Evolutionary conservation across 805 yeast species (phyloP).

Genomic region (Cyberlindnera mississippiensis): DNA sequence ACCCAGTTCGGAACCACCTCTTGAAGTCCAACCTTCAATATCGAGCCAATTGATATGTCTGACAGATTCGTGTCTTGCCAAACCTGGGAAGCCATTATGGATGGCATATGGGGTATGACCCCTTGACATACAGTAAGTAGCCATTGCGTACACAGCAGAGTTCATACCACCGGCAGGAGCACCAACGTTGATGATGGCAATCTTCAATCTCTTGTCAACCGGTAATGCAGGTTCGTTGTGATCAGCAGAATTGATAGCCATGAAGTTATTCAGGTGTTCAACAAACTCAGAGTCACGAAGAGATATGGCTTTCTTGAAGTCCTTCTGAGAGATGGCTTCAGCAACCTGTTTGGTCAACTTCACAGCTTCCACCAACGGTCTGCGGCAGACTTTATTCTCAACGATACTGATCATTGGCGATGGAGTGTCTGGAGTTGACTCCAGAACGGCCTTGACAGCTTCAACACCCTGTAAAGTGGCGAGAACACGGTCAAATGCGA

Average conservation of each 20-base stretch:
- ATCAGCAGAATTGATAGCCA: constrained; percentile 64
- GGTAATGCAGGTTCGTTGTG: constrained; percentile 63
- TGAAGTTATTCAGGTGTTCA: constrained; percentile 70
- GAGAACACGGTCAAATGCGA: constrained; percentile 85
- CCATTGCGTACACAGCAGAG: constrained; percentile 72
- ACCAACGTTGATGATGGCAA: constrained; percentile 89
- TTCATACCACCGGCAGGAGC: constrained; percentile 98
- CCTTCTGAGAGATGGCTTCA: constrained; percentile 69
- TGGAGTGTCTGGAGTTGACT: constrained; percentile 83
- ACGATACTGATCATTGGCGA: constrained; percentile 90
- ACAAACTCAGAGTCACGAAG: constrained; percentile 85
- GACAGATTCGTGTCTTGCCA: constrained; percentile 84
- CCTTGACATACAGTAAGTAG: constrained; percentile 68
- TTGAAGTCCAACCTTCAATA: constrained; percentile 81
- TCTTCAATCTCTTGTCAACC: constrained; percentile 54
- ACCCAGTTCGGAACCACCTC: constrained; percentile 97
- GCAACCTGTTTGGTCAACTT: constrained; percentile 86
- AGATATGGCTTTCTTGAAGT: constrained; percentile 82
- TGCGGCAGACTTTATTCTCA: constrained; percentile 83
- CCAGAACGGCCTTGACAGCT: constrained; percentile 90
- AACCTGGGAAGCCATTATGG: constrained; percentile 90
- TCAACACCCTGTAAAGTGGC: constrained; percentile 98
- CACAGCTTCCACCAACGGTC: constrained; percentile 88
- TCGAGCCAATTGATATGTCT: constrained; percentile 74
- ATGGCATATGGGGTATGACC: constrained; percentile 93